Base-by-base conservation (phyloP, 495 filamentous ascomycete genomes). In the Lasiosphaeria hispida region DNA sequence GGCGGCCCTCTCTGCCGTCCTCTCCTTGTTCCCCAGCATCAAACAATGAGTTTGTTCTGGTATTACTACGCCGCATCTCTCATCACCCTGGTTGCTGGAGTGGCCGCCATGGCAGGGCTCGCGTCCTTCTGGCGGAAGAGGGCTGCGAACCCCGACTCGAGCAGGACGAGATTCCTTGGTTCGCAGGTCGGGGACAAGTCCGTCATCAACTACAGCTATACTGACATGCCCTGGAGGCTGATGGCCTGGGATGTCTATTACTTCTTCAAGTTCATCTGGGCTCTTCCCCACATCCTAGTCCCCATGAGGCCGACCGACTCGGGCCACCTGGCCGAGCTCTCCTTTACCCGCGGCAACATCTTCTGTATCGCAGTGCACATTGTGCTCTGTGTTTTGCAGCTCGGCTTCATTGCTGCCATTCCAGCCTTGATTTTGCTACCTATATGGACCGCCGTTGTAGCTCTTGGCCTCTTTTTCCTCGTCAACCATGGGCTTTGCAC, bases 281-380 rank as follows among this genome's bases (percentile, higher is more conserved):
- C 77, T 4, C 63, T 85, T 3, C 83, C 81, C 8, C 75, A 75
- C 42, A 72, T 87, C 17, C 23, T 87, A 1, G 68, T 74, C 18
- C 85, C 85, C 4, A 43, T 83, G n/a, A 55, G 61, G 4, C 75
- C 84, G 0, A 69, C 71, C 57, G 72, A 69, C 56, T 82, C 78
- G n/a, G 75, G 63, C 34, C 63, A 74, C 30, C 69, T 86, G 41
- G 80, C 81, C 61, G 86, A 89, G 68, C 69, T 87, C n/a, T 78
- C 82, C 39, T 73, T 73, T 0, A 78, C 83, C 0, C 15, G 60
- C 17, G 64, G 67, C 18, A 87, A 86, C 59, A 43, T 80, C 1
- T 71, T 75, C 58, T 77, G 71, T 15, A 69, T 87, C 14, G 69
- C 58, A 15, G 51, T 83, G 3, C 85, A 88, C 58, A 34, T 74